Evolutionary conservation across 768 basidiomycete genomes (phyloP).

Genomic region (Artomyces pyxidatus): DNA sequence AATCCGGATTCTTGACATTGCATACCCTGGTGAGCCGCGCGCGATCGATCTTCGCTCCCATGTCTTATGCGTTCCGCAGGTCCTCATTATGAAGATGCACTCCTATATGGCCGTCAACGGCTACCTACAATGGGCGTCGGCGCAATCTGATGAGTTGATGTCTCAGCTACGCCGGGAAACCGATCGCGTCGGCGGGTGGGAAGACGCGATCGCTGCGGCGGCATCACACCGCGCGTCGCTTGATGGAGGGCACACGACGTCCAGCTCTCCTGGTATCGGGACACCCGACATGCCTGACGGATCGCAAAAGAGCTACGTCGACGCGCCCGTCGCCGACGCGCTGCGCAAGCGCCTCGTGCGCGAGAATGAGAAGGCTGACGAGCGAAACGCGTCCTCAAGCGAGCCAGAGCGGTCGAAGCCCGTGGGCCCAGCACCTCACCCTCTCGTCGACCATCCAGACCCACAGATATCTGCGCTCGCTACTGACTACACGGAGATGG

Average conservation of each 20-base stretch:
- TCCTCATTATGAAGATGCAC: slow-evolving; percentile 95
- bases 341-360: slow-evolving; percentile 49
- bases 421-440: slow-evolving; percentile 28
- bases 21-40: slow-evolving; percentile 63
- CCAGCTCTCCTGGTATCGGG: slow-evolving; percentile 19
- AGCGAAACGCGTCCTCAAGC: slow-evolving; percentile 1
- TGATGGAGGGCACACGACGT: slow-evolving; percentile 25
- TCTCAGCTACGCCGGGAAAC: slow-evolving; percentile 39
- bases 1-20: slow-evolving; percentile 82
- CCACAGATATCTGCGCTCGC: slow-evolving; percentile 59
- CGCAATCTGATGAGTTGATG: slow-evolving; percentile 38
- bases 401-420: slow-evolving; percentile 8
- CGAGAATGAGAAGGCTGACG: neutral
- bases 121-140: slow-evolving; percentile 51
- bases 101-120: slow-evolving; percentile 90
- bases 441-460: slow-evolving; percentile 60
- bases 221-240: slow-evolving; percentile 33
- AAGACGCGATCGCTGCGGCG: slow-evolving; percentile 48
- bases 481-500: slow-evolving; percentile 65
- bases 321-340: slow-evolving; percentile 40
- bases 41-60: neutral
- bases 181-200: slow-evolving; percentile 56
- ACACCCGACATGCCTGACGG: slow-evolving; percentile 40
- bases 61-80: slow-evolving; percentile 26
- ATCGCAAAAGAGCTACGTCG: slow-evolving; percentile 42